A percentile compares a stretch with the other conserved stretches of the same genome.
Evolutionary conservation across 257 asterid species (phyloP).

Genomic region (Striga asiatica): DNA sequence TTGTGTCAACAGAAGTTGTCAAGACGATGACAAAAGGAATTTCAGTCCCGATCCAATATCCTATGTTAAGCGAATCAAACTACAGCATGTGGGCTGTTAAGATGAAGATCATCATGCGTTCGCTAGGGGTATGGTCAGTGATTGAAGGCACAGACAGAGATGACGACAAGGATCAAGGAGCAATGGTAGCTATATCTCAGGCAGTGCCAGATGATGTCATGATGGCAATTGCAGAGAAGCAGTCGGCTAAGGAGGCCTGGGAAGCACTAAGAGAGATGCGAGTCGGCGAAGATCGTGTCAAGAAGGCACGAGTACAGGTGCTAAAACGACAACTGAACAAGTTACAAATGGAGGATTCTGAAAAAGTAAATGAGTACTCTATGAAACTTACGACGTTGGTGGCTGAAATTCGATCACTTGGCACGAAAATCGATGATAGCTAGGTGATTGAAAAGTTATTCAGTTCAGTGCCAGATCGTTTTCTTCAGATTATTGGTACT

Average conservation of each 20-base stretch:
- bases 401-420: background rate
- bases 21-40: background rate
- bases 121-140: background rate
- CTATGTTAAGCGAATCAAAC: background rate
- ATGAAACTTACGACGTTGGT: background rate
- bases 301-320: background rate
- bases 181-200: background rate
- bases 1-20: too few species aligned
- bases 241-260: background rate
- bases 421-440: background rate
- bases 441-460: background rate
- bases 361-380: background rate
- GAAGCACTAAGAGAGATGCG: background rate
- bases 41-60: background rate
- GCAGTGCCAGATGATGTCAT: background rate
- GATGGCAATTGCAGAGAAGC: background rate
- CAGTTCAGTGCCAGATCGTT: background rate
- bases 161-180: background rate
- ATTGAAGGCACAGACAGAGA: background rate
- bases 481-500: background rate
- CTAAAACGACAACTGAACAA: background rate
- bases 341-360: background rate
- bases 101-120: background rate
- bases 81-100: background rate
- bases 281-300: background rate